These are phyloP conservation scores for Bacterosira constricta DNA, from an alignment of 108 stramenopile genomes.

Conservation along the genomic window DNA sequence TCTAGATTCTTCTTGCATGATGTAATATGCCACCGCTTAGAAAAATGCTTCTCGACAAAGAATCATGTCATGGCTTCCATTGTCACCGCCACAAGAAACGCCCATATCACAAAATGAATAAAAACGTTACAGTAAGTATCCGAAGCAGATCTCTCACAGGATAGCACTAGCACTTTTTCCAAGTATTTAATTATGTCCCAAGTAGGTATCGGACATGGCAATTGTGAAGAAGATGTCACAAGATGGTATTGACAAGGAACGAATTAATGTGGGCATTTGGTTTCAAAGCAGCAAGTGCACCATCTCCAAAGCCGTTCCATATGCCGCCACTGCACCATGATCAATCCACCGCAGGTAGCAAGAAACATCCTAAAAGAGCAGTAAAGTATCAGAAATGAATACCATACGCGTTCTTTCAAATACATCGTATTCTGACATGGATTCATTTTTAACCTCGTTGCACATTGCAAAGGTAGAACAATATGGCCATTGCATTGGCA, in stretches of 20 bases:
- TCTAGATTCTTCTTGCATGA: too few relatives aligned
- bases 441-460: too few relatives aligned
- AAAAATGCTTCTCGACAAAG: too few relatives aligned
- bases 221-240: slow-evolving; percentile 41
- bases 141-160: slow-evolving; percentile 28
- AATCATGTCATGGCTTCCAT: too few relatives aligned
- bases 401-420: too few relatives aligned
- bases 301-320: neutral
- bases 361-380: slow-evolving; percentile 33
- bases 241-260: slow-evolving; percentile 37
- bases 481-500: slow-evolving; percentile 49
- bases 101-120: neutral
- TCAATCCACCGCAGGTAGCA: slow-evolving; percentile 42
- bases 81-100: neutral
- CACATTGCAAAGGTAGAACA: slow-evolving; percentile 22
- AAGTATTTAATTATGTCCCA: slow-evolving; percentile 44
- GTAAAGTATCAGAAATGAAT: too few relatives aligned
- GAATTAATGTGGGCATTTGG: slow-evolving; percentile 37
- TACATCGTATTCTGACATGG: too few relatives aligned
- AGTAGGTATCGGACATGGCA: slow-evolving; percentile 37
- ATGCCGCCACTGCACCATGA: slow-evolving; percentile 8
- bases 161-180: slow-evolving; percentile 17
- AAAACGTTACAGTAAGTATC: neutral
- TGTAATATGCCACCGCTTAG: too few relatives aligned
- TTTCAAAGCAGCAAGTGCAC: neutral